Conservation (phyloP, 345 rosid genomes). For the Rhodamnia rubescens region DNA sequence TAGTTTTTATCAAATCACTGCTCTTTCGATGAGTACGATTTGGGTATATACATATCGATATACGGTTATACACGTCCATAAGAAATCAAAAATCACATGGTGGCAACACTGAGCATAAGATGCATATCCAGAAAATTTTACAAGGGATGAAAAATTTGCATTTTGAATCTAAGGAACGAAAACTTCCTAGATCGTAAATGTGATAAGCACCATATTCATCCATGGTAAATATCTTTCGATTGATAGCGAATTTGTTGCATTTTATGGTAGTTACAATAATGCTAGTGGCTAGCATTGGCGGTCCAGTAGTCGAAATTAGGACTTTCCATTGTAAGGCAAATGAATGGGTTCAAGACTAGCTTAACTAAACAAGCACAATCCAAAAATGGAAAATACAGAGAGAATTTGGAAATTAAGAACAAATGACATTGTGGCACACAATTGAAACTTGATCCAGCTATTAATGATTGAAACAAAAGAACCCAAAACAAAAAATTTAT, state of each 20-base stretch:
- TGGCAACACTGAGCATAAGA: not conserved
- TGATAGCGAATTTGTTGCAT: not conserved
- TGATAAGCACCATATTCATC: not conserved
- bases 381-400: not conserved
- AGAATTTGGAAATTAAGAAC: not conserved
- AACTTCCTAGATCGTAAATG: too few species aligned
- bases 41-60: not conserved
- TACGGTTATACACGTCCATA: not conserved
- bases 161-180: too few species aligned
- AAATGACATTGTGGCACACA: too few species aligned
- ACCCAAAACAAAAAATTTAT: not conserved
- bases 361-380: not conserved
- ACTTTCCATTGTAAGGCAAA: not conserved
- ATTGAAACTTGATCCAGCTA: too few species aligned
- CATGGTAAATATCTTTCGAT: too few species aligned
- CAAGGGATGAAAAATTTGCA: too few species aligned
- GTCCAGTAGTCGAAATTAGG: not conserved
- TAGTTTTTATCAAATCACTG: not conserved
- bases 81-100: not conserved
- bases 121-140: not conserved
- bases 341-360: rapidly evolving
- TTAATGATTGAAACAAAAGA: not conserved
- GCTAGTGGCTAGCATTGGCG: rapidly evolving
- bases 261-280: not conserved
- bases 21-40: not conserved